Evolutionary conservation across 2,329 filamentous ascomycete species (phyloP), one percentile per base, ranked within the genome.

Genomic region (Fusarium drepaniforme): DNA sequence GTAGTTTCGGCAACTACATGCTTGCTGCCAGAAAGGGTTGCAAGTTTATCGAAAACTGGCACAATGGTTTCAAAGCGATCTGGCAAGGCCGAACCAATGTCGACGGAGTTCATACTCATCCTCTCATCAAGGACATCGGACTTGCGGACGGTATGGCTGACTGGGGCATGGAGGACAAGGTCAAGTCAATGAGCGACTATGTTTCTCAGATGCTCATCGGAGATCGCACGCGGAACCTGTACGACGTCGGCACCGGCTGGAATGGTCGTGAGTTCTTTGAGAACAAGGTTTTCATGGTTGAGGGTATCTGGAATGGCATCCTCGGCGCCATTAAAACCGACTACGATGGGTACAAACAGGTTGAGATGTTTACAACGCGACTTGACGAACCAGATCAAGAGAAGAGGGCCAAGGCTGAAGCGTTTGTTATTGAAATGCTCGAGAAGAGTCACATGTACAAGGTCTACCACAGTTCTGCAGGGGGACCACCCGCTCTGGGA

Each of bases 21-120:
- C 72, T 88, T 0, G 85, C 84, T 1, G 81, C 83, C 0, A 81
- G 85, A 5, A 85, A 84, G 37, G 81, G 82, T 1, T 85, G 84
- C 66, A 57, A 77, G 2, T 87, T 87, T 49, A 84, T 88, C 70
- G 82, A 81, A 62, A 81, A 80, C 76, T 87, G 86, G 85, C 83
- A 86, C 67, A 56, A 81, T 3, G 73, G 81, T 1, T 86, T 82
- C 72, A 80, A 78, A 13, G 78, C 81, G 49, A 73, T 85, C 0
- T 85, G 84, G 84, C 77, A 71, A 4, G 80, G 73, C 0, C 76
- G 71, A 5, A 82, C 82, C 3, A 83, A 80, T n/a, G 77, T 75
- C 3, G 75, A 78, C 6, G 83, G 80, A 2, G 82, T 84, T 60
- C 79, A 82, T 30, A 67, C 75, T 3, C 74, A 74, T 15, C 78